Evolutionary conservation across 2,329 filamentous ascomycete genomes (phyloP).

Genomic region (Mariannaea elegans): DNA sequence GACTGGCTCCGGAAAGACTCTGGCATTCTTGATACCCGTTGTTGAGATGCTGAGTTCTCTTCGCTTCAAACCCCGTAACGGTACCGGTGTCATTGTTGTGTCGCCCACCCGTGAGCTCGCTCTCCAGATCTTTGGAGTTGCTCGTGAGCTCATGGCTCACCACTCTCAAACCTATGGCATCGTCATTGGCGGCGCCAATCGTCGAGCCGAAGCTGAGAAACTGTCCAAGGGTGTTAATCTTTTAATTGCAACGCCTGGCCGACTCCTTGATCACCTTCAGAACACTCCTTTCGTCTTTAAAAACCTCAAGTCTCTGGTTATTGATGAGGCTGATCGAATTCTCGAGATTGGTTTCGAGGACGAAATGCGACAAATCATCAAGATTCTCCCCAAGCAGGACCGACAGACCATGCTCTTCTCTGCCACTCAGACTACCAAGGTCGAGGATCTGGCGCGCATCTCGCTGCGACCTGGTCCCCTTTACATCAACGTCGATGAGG

Average conservation of each 20-base stretch:
- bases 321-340: slow-evolving; percentile 97
- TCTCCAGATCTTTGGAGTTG: slow-evolving; percentile 95
- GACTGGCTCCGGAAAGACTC: slow-evolving; percentile 94
- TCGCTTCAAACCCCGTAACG: slow-evolving; percentile 94
- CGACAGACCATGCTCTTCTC: slow-evolving; percentile 99
- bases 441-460: slow-evolving; percentile 94
- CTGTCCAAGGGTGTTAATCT: slow-evolving; percentile 93
- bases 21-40: slow-evolving; percentile 93
- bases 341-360: slow-evolving; percentile 98
- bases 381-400: slow-evolving; percentile 87
- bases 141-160: slow-evolving; percentile 88
- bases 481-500: slow-evolving; percentile 96
- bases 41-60: slow-evolving; percentile 92
- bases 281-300: slow-evolving; percentile 94
- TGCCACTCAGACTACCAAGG: slow-evolving; percentile 97
- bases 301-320: slow-evolving; percentile 90
- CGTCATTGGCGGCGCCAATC: slow-evolving; percentile 93
- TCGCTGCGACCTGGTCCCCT: slow-evolving; percentile 90
- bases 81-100: slow-evolving; percentile 89
- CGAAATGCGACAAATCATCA: slow-evolving; percentile 96
- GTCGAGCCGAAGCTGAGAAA: slow-evolving; percentile 91
- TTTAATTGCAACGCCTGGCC: slow-evolving; percentile 90
- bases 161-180: slow-evolving; percentile 97
- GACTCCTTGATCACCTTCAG: slow-evolving; percentile 91
- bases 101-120: slow-evolving; percentile 94